Evolutionary conservation across 805 yeast genomes (phyloP), one percentile per base, ranked within the genome.

Genomic region (Saccharomyces mikatae): DNA sequence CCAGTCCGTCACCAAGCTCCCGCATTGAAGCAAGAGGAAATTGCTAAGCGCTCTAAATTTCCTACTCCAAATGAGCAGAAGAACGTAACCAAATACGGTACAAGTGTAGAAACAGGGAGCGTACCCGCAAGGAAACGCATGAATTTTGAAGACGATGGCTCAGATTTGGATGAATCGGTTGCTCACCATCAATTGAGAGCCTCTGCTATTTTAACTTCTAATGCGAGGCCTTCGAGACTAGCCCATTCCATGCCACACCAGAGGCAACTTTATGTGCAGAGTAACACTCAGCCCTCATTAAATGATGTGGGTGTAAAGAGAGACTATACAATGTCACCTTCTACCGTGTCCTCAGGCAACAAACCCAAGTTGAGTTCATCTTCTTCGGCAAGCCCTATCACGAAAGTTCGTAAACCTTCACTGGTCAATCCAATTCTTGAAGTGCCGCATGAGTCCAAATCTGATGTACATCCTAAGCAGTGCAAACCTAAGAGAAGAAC

Each of bases 241-340:
- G 58, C 78, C 0, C 71, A 70, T 22, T 74, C 80, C 1, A 67
- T 77, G 54, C 69, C 77, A 49, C 81, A 77, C 32, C 80, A 75
- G 52, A 68, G 73, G 32, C 74, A 67, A 60, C 65, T 70, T 17
- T 64, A 71, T 44, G 70, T 71, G 17, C 11, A 66, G 22, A 51
- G 28, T 28, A 36, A 36, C 6, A 17, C 13, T 3, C 22, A 21
- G 1, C 10, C 11, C 11, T 8, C 17, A 36, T 24, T 24, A 36
- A 36, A 36, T 24, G 24, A 36, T 36, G 24, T 3, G 21, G 22
- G 44, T 17, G 11, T 36, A 17, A 36, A 17, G 11, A 36, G 17
- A 17, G 44, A 36, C 24, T 36, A 36, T 36, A 36, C 17, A 1
- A 36, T 36, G 44, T 36, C 44, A 8, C 24, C 44, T 9, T 36